Conservation (phyloP, 1,284 basidiomycete species). For the Rhodotorula sp. region DNA sequence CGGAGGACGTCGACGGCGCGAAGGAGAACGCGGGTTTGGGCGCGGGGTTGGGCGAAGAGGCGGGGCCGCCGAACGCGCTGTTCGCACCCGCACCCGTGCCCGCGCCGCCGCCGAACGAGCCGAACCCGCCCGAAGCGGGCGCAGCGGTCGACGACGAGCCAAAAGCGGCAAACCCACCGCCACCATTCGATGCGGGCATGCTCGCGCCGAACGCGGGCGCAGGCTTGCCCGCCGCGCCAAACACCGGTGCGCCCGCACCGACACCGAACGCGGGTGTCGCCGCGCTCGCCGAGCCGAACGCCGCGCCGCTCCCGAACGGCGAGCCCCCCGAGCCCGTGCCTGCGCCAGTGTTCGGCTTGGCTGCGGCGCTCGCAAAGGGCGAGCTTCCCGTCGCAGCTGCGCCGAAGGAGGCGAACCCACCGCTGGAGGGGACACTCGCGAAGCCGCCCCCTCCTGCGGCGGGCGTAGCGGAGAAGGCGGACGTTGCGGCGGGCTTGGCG, state of each 20-base stretch:
- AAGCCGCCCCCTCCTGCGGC: neutral
- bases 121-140: constrained; percentile 9
- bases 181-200: no score
- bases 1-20: neutral
- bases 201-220: neutral
- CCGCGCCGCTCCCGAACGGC: neutral
- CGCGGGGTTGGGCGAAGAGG: neutral
- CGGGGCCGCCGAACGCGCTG: neutral
- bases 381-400: neutral
- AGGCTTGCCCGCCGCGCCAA: no score
- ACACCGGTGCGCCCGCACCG: neutral
- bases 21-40: constrained; percentile 3
- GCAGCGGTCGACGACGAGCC: neutral
- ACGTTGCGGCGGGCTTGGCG: neutral
- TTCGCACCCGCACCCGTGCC: neutral
- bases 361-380: neutral
- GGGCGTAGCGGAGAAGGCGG: neutral
- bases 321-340: neutral
- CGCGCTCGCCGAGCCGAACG: constrained; percentile 6
- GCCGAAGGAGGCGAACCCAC: neutral
- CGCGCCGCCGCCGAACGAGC: constrained; percentile 3
- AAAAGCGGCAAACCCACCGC: neutral
- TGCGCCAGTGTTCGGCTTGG: neutral
- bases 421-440: neutral
- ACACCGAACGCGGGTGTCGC: neutral